These are phyloP conservation scores for Spinellus fusiger DNA, from an alignment of 192 early-diverging fungal species.

Conservation along the genomic window DNA sequence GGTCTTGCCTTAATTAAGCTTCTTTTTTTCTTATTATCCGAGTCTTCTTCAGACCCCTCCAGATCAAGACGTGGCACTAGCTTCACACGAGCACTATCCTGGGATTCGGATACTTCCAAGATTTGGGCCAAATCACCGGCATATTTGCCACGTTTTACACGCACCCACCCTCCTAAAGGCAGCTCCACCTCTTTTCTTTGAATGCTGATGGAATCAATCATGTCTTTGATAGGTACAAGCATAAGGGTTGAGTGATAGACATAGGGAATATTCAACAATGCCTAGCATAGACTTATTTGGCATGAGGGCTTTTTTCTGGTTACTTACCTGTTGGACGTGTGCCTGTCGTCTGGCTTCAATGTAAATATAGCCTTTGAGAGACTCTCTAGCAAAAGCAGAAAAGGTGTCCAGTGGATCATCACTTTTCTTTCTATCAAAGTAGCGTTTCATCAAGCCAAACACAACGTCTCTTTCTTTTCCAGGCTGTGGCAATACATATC, in stretches of 20 bases:
- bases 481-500: constrained; percentile 28
- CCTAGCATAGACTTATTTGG: not conserved
- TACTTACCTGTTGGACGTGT: constrained; percentile 60
- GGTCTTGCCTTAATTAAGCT: constrained; percentile 40
- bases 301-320: not conserved
- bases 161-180: constrained; percentile 73
- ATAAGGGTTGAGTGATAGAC: constrained; percentile 64
- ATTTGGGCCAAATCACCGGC: constrained; percentile 87
- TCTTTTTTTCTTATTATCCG: constrained; percentile 59
- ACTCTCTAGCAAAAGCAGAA: constrained; percentile 79
- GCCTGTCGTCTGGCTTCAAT: constrained; percentile 79
- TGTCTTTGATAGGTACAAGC: constrained; percentile 87
- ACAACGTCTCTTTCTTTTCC: constrained; percentile 90
- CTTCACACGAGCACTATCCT: constrained; percentile 60
- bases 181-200: constrained; percentile 58
- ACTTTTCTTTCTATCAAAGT: constrained; percentile 59
- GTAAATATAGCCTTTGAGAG: constrained; percentile 86
- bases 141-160: constrained; percentile 89
- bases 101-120: constrained; percentile 56
- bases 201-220: constrained; percentile 83
- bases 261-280: constrained; percentile 54
- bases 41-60: constrained; percentile 32
- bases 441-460: constrained; percentile 68
- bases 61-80: constrained; percentile 74
- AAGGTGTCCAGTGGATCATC: constrained; percentile 64